Evolutionary conservation across 2,329 filamentous ascomycete genomes (phyloP), one percentile per base, ranked within the genome.

Genomic region (Coniochaeta sp.): DNA sequence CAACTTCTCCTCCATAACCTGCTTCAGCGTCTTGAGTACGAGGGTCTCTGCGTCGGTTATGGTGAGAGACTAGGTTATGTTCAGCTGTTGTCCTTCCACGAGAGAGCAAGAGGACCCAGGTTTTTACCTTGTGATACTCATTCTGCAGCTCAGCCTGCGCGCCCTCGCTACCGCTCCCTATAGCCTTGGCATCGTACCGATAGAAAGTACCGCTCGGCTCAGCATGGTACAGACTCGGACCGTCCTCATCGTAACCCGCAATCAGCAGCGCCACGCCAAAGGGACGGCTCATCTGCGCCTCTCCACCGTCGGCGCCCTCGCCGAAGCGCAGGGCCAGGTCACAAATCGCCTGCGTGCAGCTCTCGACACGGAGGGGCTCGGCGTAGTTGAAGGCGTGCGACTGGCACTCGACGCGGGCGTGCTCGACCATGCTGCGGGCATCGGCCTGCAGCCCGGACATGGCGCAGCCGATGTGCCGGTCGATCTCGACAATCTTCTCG

Each of bases 1-100:
- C 63, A 99, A 83, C 81, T 99, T 99, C 86, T 99, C 95, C 79
- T 99, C 95, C 95, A 99, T 99, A 68, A 99, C 95, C 79, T 99
- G 95, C 84, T 98, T 99, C 74, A 99, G 77, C 40, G 95, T 99
- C 86, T 98, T 98, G 71, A 99, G 81, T 58, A 96, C 93, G 66
- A 99, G 80, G 3, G 93, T 95, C 80, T 99, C 95, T 61, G 95
- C 95, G 73, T 99, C 95, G 61, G 84, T 81, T 64, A 99, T 88
- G 47, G 93, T 96, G 64, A 99, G 83, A 61, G 93, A 98, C 85
- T 89, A 65, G 38, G 38, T 2, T 3, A 8, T n/a, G 54, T 57
- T n/a, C 26, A 57, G 54, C 54, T 7, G 12, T 38, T 24, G 5
- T 11, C 26, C 34, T 4, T 57, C 31, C 5, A 26, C 26, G 6